Evolutionary conservation across 2,329 filamentous ascomycete genomes (phyloP).

Genomic region (Hymenotorrendiella dingleyae): DNA sequence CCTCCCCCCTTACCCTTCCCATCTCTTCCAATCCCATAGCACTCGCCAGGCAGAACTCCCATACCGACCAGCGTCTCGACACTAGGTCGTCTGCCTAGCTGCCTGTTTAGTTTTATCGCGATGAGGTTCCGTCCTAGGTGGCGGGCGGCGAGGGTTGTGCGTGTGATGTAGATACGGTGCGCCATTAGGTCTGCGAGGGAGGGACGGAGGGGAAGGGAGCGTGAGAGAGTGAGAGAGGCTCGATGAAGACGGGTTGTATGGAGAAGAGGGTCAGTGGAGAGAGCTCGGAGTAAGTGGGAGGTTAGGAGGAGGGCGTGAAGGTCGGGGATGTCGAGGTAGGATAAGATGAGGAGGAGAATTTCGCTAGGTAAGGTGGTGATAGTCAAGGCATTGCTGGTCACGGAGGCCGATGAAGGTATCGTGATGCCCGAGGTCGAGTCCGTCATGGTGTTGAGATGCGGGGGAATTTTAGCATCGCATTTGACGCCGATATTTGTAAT

Average conservation of each 20-base stretch:
- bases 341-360: slow-evolving; percentile 38
- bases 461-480: too few relatives aligned
- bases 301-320: slow-evolving; percentile 36
- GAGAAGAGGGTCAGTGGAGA: slow-evolving; percentile 60
- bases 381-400: too few relatives aligned
- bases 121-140: slow-evolving; percentile 57
- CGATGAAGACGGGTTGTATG: slow-evolving; percentile 56
- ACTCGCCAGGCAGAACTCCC: slow-evolving; percentile 60
- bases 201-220: slow-evolving; percentile 52
- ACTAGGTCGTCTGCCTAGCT: slow-evolving; percentile 53
- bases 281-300: slow-evolving; percentile 50
- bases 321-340: slow-evolving; percentile 40
- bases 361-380: slow-evolving; percentile 29
- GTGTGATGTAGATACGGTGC: slow-evolving; percentile 61
- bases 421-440: too few relatives aligned
- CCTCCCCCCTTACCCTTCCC: slow-evolving; percentile 23
- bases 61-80: slow-evolving; percentile 55
- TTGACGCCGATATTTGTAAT: too few relatives aligned
- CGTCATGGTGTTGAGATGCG: too few relatives aligned
- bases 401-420: too few relatives aligned
- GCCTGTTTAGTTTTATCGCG: slow-evolving; percentile 56
- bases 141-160: slow-evolving; percentile 59
- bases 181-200: slow-evolving; percentile 55
- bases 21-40: slow-evolving; percentile 44
- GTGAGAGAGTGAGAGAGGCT: slow-evolving; percentile 47